These are phyloP conservation scores for Fusarium sp. DNA, from an alignment of 2,329 filamentous ascomycete species.

Conservation along the genomic window DNA sequence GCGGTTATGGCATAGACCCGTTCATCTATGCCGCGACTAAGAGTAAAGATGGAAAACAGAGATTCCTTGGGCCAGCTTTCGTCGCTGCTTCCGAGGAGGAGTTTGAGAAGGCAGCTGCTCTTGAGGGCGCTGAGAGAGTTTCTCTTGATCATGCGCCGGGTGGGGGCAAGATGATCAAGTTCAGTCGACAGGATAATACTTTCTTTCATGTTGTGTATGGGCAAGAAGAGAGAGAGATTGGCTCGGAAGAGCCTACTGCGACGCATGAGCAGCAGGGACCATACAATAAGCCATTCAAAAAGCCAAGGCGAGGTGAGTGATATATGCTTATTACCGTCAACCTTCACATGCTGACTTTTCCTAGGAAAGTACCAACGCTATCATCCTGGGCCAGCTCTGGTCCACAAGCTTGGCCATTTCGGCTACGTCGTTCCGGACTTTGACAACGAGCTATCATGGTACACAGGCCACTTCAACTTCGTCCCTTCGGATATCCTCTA, in stretches of 20 bases:
- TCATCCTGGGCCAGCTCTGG: background rate
- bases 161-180: background rate
- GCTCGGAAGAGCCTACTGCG: background rate
- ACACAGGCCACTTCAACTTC: background rate
- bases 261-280: background rate
- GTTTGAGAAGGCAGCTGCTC: background rate
- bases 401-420: background rate
- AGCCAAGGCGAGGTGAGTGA: background rate
- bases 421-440: background rate
- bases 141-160: background rate
- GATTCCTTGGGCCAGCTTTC: background rate
- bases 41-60: background rate
- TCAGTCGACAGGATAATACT: background rate
- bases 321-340: fast-evolving
- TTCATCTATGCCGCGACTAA: background rate
- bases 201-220: background rate
- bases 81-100: background rate
- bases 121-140: background rate
- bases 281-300: background rate
- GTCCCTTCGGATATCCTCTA: background rate
- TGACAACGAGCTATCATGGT: background rate
- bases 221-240: background rate
- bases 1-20: background rate
- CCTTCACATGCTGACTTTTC: background rate
- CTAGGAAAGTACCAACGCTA: background rate